These are phyloP conservation scores for Magnaporthiopsis poae DNA, from an alignment of 2,329 filamentous ascomycete genomes.

Conservation along the genomic window DNA sequence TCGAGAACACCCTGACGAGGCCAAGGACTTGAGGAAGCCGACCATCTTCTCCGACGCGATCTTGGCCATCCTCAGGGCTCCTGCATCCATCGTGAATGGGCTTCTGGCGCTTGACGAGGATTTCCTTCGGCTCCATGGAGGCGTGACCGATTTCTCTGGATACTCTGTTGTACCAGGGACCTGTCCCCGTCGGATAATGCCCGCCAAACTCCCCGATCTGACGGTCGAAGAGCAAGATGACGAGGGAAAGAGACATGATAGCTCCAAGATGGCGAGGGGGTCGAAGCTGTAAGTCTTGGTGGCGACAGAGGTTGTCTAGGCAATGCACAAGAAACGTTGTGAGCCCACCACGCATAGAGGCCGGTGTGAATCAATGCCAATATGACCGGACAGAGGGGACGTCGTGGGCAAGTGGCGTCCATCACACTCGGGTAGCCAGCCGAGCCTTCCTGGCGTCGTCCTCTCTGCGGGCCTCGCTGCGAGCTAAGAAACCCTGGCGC, in stretches of 20 bases:
- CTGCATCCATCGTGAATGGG: conserved; percentile 56
- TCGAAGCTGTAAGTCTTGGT: conserved; percentile 7
- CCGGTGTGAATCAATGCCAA: background rate
- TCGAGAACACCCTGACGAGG: conserved; percentile 32
- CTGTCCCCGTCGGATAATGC: conserved; percentile 68
- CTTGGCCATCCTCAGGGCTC: conserved; percentile 56
- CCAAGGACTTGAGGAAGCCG: conserved; percentile 54
- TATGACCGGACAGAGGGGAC: background rate
- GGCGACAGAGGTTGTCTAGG: too few species aligned
- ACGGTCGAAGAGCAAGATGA: conserved; percentile 70
- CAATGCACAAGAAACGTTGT: background rate
- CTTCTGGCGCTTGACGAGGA: conserved; percentile 69
- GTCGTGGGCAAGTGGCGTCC: background rate
- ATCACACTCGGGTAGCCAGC: conserved; percentile 27
- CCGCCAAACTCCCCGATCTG: conserved; percentile 55
- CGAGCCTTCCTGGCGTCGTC: conserved; percentile 49
- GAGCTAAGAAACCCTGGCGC: conserved; percentile 54
- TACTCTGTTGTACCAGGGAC: conserved; percentile 60
- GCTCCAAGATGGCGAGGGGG: conserved; percentile 27
- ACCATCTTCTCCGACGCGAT: conserved; percentile 74
- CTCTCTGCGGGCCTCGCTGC: conserved; percentile 53
- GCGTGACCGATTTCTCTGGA: conserved; percentile 59
- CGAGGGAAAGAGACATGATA: conserved; percentile 64
- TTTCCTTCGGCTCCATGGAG: conserved; percentile 56
- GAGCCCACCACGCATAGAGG: background rate